Evolutionary conservation across 2,329 filamentous ascomycete species (phyloP).

Genomic region (Venturia pyrina): DNA sequence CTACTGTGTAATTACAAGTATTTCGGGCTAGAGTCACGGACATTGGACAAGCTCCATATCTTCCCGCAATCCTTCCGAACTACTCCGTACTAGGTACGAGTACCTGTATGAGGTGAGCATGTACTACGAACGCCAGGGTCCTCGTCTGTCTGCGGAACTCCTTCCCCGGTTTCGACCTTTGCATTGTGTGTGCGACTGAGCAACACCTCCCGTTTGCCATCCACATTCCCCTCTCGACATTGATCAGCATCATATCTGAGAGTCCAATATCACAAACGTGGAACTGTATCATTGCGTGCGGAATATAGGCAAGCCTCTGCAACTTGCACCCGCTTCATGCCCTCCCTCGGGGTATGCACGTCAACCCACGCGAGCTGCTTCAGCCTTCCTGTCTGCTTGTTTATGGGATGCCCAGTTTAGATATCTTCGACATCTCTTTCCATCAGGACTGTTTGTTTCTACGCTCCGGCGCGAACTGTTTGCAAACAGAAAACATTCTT

Average conservation of each 20-base stretch:
- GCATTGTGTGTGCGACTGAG: background rate
- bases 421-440: background rate
- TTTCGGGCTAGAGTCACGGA: background rate
- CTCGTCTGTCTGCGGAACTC: background rate
- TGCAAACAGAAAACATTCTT: background rate
- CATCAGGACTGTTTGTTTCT: background rate
- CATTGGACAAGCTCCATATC: background rate
- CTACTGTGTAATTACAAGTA: too few species aligned
- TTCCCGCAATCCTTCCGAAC: background rate
- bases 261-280: background rate
- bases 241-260: background rate
- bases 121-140: background rate
- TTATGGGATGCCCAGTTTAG: background rate
- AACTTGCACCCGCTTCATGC: background rate
- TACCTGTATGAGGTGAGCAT: too few species aligned
- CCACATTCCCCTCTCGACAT: background rate
- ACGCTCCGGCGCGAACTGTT: background rate
- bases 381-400: background rate
- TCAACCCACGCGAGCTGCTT: background rate
- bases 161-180: slow-evolving; percentile 7
- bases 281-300: background rate
- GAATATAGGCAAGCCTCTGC: background rate
- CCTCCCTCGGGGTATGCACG: background rate
- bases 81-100: too few species aligned
- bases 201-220: slow-evolving; percentile 1